phyloP scores from a whole-genome alignment of 2,329 filamentous ascomycete species.

The Diplodia intermedia region DNA sequence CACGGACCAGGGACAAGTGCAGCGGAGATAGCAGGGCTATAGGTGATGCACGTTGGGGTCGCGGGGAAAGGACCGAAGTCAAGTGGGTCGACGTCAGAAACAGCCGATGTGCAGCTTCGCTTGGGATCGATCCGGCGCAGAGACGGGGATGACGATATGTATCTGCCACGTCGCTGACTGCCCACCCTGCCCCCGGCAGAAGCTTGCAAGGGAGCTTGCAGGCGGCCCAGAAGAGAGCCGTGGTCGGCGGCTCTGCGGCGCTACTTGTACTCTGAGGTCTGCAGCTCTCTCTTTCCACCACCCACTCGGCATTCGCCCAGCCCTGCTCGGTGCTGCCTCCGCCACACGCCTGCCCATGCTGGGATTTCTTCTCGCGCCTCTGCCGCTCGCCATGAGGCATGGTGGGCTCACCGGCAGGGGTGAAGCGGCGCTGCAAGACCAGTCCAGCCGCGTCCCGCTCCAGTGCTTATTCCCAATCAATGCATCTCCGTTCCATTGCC shows the following conservation, averaged over 20 bases:
- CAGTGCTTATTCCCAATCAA: too few relatives aligned
- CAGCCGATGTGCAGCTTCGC: constrained; percentile 7
- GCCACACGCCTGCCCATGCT: neutral
- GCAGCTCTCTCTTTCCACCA: neutral
- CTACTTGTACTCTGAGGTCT: neutral
- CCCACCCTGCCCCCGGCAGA: constrained; percentile 14
- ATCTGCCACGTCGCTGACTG: constrained; percentile 21
- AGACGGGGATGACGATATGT: neutral
- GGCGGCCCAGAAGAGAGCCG: neutral
- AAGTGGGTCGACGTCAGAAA: constrained; percentile 23
- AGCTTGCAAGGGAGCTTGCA: neutral
- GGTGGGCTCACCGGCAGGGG: neutral
- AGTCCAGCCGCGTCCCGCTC: too few relatives aligned
- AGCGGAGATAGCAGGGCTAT: neutral
- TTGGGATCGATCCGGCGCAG: constrained; percentile 6
- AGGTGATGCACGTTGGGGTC: neutral
- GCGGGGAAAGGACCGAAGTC: constrained; percentile 27
- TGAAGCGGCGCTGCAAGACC: neutral
- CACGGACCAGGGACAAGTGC: neutral
- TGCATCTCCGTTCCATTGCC: too few relatives aligned
- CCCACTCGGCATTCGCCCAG: neutral
- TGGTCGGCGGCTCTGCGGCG: constrained; percentile 16
- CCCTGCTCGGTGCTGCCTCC: neutral
- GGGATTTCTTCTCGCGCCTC: neutral
- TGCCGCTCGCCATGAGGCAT: neutral